Conservation (phyloP, 371 early-diverging fungal species). For the Syncephalastrum sp. region DNA sequence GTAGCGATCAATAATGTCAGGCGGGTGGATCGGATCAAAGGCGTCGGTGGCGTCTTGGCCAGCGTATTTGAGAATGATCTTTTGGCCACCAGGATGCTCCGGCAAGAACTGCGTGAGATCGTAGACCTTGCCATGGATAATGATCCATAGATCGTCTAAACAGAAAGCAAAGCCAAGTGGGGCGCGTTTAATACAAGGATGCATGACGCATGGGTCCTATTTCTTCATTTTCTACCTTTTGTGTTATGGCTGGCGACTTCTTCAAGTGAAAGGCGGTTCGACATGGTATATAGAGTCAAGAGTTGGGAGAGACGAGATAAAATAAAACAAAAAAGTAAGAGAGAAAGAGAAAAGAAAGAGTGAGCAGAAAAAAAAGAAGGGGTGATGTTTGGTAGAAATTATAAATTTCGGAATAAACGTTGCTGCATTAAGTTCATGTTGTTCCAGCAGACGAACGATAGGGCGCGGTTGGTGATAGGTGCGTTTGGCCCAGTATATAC, state of each 20-base stretch:
- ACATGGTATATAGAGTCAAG: not conserved
- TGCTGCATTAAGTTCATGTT: too few species aligned
- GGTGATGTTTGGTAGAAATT: not conserved
- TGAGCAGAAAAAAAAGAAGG: not conserved
- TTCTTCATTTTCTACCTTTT: conserved; percentile 19
- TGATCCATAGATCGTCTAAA: conserved; percentile 76
- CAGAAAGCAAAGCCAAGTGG: not conserved
- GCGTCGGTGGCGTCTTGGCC: conserved; percentile 83
- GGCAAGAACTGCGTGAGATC: conserved; percentile 75
- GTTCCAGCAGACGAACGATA: too few species aligned
- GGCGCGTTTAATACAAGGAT: not conserved
- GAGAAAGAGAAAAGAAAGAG: conserved; percentile 10
- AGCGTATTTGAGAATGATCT: conserved; percentile 59
- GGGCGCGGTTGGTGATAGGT: too few species aligned
- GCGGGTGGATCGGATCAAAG: conserved; percentile 65
- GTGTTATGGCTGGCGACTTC: conserved; percentile 72
- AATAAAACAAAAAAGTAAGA: conserved; percentile 3
- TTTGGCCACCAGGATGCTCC: conserved; percentile 65
- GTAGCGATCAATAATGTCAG: conserved; percentile 54
- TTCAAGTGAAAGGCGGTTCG: conserved; percentile 29
- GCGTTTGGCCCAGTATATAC: too few species aligned
- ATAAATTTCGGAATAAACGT: too few species aligned
- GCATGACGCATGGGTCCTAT: not conserved
- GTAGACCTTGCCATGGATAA: conserved; percentile 78
- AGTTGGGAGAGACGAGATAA: not conserved